A percentile compares a stretch with the other conserved stretches of the same genome.
These are phyloP conservation scores for Coemansia sp. DNA, from an alignment of 192 early-diverging fungal genomes.

Conservation along the genomic window DNA sequence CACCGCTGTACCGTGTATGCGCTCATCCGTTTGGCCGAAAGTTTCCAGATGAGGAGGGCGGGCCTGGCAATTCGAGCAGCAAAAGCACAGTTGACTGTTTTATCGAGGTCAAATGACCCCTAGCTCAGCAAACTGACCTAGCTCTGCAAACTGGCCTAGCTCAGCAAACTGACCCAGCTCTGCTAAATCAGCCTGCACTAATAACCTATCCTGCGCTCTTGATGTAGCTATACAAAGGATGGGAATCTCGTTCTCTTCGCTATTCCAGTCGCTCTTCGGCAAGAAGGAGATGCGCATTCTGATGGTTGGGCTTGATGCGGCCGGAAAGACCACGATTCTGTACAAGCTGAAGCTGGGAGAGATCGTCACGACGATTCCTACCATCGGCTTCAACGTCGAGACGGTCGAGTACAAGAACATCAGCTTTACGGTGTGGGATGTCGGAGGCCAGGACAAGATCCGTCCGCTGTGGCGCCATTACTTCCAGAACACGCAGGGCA, in stretches of 20 bases:
- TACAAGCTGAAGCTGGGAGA: slow-evolving; percentile 95
- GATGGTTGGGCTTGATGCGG: slow-evolving; percentile 93
- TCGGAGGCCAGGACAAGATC: slow-evolving; percentile 88
- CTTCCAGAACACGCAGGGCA: slow-evolving; percentile 97
- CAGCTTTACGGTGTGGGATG: slow-evolving; percentile 98
- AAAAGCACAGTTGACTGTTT: no score
- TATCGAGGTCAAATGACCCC: no score
- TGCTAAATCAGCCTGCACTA: neutral
- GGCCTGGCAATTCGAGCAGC: neutral
- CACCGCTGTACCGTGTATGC: neutral
- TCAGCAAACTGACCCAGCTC: neutral
- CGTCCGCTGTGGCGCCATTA: slow-evolving; percentile 98
- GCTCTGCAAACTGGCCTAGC: neutral
- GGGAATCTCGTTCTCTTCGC: slow-evolving; percentile 82
- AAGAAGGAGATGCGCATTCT: slow-evolving; percentile 94
- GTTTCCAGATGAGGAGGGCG: neutral
- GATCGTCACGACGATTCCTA: slow-evolving; percentile 96
- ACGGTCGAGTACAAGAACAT: slow-evolving; percentile 96
- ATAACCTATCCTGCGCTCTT: neutral
- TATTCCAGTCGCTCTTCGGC: slow-evolving; percentile 80
- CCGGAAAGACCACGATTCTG: slow-evolving; percentile 96
- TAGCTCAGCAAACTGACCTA: no score
- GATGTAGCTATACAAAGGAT: slow-evolving; percentile 56
- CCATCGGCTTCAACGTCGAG: slow-evolving; percentile 86
- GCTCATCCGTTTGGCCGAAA: neutral